Percentiles rank a stretch among this genome's conserved stretches.
These are phyloP conservation scores for Termitomyces sp. DNA, from an alignment of 768 basidiomycete species.

Conservation along the genomic window DNA sequence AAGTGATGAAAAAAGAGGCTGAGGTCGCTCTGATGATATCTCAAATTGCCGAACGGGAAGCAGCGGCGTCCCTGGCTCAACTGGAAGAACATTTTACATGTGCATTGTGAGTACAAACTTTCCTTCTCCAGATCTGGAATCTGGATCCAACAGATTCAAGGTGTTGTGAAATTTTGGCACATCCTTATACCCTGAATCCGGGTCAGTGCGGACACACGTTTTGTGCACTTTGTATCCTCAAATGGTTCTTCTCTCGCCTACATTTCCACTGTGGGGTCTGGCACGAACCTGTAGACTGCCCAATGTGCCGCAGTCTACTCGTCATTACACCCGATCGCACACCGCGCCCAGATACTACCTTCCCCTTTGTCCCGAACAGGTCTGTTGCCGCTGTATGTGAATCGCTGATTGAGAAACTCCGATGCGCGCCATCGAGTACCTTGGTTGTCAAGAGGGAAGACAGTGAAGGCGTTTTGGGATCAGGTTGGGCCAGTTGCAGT, in stretches of 20 bases:
- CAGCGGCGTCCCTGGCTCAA: conserved; percentile 37
- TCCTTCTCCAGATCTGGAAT: not conserved
- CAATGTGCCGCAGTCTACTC: conserved; percentile 54
- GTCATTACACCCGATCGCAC: conserved; percentile 43
- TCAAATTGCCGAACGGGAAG: conserved; percentile 36
- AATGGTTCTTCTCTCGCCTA: conserved; percentile 64
- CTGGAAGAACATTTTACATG: conserved; percentile 64
- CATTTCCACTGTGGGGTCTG: conserved; percentile 59
- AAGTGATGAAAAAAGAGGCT: conserved; percentile 33
- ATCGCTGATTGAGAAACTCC: conserved; percentile 46
- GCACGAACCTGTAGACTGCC: conserved; percentile 65
- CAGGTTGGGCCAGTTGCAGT: conserved; percentile 26
- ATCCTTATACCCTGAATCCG: conserved; percentile 51
- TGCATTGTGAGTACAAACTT: conserved; percentile 41
- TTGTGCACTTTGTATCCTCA: conserved; percentile 59
- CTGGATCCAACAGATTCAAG: conserved; percentile 24
- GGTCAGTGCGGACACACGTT: conserved; percentile 62
- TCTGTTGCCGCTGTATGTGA: conserved; percentile 45
- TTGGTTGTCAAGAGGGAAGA: conserved; percentile 38
- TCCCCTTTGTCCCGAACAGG: conserved; percentile 62
- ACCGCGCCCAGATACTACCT: conserved; percentile 44
- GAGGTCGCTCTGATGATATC: conserved; percentile 34
- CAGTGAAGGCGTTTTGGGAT: conserved; percentile 29
- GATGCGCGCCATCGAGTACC: conserved; percentile 25
- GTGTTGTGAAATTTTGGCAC: conserved; percentile 61